These are phyloP conservation scores for Symmetrospora coprosmae DNA, from an alignment of 768 basidiomycete species.

Conservation along the genomic window DNA sequence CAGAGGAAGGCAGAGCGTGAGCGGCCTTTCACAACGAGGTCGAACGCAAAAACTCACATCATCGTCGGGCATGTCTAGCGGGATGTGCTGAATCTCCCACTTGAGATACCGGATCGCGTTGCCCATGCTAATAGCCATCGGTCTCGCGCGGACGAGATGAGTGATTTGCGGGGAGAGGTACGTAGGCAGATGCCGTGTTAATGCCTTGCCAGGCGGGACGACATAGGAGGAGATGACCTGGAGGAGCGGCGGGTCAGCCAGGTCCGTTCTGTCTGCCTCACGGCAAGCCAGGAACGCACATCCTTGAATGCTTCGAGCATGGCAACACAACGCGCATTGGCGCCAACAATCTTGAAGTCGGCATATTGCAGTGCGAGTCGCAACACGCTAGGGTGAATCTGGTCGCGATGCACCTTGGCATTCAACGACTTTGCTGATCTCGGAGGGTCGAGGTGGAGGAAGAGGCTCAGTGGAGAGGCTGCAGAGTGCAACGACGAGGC, in stretches of 20 bases:
- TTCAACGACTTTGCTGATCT: constrained; percentile 45
- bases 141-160: constrained; percentile 69
- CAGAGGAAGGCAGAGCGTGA: neutral
- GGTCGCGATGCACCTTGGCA: constrained; percentile 67
- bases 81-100: constrained; percentile 78
- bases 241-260: constrained; percentile 25
- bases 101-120: constrained; percentile 89
- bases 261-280: neutral
- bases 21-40: neutral
- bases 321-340: constrained; percentile 89
- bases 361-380: constrained; percentile 78
- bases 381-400: constrained; percentile 79
- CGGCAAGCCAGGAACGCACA: constrained; percentile 42
- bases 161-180: constrained; percentile 86
- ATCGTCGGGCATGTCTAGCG: constrained; percentile 86
- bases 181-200: constrained; percentile 71
- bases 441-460: constrained; percentile 32
- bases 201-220: constrained; percentile 70
- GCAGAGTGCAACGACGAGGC: too few species aligned
- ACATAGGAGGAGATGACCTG: constrained; percentile 83
- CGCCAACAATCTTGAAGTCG: constrained; percentile 80
- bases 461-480: constrained; percentile 22
- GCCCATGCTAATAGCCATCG: constrained; percentile 86
- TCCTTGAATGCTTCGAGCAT: constrained; percentile 81
- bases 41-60: constrained; percentile 54